Base-by-base conservation (phyloP, 371 early-diverging fungal genomes). In the Umbelopsis sp. region DNA sequence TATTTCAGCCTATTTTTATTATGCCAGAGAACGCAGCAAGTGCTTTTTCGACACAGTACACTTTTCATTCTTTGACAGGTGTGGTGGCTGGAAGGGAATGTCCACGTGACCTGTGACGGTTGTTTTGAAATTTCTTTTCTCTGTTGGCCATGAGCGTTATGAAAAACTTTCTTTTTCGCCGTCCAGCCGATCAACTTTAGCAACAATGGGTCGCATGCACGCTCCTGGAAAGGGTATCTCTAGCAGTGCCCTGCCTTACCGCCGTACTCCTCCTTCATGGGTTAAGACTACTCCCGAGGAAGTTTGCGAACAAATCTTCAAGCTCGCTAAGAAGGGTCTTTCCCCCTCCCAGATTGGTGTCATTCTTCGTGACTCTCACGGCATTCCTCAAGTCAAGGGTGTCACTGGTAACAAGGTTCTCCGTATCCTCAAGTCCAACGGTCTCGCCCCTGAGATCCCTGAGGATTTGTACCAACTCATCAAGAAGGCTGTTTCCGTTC, bases 271-370 rank as follows among this genome's bases (percentile, higher is more conserved):
- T 72, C 95, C 99, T 74, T 92, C 97, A 72, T 99, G 98, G 98
- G 86, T 98, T 82, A 98, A 97, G 90, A 78, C 92, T 95, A 84
- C 87, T 96, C 69, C 85, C 96, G 95, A 95, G 72, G 99, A 99
- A 80, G 98, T 99, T 76, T 91, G 95, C 86, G 96, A 97, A 73
- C 92, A 93, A 82, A 99, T 99, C 86, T 93, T 95, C 91, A 97
- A 97, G 89, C 91, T 96, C 75, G 99, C 99, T 83, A 99, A 97
- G 93, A 99, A 99, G 96, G 99, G 99, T 87, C 82, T 96, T 74
- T 91, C 96, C 73, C 97, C 99, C 68, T 97, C 99, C 74, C 97
- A 97, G 87, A 99, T 99, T 85, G 99, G 99, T 93, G 97, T 96
- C 66, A 80, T 93, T 69, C 95, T 99, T 76, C 92, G 99, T 88